Evolutionary conservation across 164 flowering plant genomes (phyloP).

Genomic region (Annona cherimola): DNA sequence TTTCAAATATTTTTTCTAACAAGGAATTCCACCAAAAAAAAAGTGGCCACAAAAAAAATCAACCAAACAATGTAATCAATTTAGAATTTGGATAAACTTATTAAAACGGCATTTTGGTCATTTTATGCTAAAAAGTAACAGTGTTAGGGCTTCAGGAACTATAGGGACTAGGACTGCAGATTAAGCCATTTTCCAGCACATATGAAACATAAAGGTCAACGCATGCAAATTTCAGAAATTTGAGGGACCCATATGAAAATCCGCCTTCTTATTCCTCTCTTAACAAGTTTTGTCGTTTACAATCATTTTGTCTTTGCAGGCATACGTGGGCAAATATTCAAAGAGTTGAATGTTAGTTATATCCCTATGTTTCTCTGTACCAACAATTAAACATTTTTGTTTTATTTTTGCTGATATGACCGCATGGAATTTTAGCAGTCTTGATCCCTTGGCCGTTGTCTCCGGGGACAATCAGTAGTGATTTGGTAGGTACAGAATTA

Average conservation of each 20-base stretch:
- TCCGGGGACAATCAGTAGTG: background rate
- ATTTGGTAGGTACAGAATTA: background rate
- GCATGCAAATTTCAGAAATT: background rate
- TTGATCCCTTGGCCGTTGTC: background rate
- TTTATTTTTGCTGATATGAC: too few relatives aligned
- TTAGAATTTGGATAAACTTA: too few relatives aligned
- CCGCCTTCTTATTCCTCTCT: background rate
- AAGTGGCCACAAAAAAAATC: too few relatives aligned
- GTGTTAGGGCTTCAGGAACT: too few relatives aligned
- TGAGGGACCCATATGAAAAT: background rate
- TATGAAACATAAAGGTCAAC: too few relatives aligned
- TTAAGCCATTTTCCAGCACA: too few relatives aligned
- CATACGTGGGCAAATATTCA: slow-evolving; percentile 33
- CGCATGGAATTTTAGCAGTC: background rate
- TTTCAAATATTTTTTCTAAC: too few relatives aligned
- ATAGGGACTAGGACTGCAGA: too few relatives aligned
- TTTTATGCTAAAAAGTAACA: too few relatives aligned
- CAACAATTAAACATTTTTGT: background rate
- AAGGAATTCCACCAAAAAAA: too few relatives aligned
- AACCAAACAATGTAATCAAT: too few relatives aligned
- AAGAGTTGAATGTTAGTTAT: slow-evolving; percentile 14
- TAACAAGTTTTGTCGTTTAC: background rate
- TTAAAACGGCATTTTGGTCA: too few relatives aligned
- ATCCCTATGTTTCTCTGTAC: background rate
- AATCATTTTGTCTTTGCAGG: slow-evolving; percentile 20